Base-by-base conservation (phyloP, 2,329 filamentous ascomycete species). In the Eutypella sp. region DNA sequence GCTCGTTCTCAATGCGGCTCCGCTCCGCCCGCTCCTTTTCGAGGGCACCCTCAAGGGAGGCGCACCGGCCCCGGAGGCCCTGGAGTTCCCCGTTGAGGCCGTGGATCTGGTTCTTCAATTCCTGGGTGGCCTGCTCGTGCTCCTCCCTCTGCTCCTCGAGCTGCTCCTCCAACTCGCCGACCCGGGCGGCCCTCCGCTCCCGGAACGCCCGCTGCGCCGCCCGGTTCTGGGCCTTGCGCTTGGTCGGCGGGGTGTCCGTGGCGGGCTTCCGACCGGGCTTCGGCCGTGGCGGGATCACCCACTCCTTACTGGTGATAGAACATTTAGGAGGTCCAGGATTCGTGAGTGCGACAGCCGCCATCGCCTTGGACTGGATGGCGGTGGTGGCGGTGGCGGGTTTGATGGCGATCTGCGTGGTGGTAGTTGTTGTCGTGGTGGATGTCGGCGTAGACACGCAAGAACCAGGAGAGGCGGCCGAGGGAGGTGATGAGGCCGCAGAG, bases 251-350 rank as follows among this genome's bases (percentile, higher is more conserved):
- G 43, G 91, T 95, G 62, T 96, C 91, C 29, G 89, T 95, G 40
- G 89, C 89, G 3, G 92, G 91, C 75, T 97, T 97, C 57, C 92
- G 83, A 41, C 92, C 92, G 19, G 93, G 92, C 74, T 91, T 92
- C 40, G 88, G 88, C 49, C 88, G 79, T 23, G 88, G 88, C 20
- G 88, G 88, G 38, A 93, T 83, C 20, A 92, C 78, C 88, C 88
- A 93, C 80, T 92, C 86, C 66, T 84, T 91, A 57, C 80, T 87
- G 29, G 87, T 92, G 64, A 91, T 81, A 43, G 75, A 79, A 43
- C 72, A 65, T 60, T 75, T 76, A 41, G 73, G 72, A 31, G 72
- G 45, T 64, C 57, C 11, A 60, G 57, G 36, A 67, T 59, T 43
- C 61, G 72, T 70, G 40, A 67, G 67, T 50, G 74, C 65, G 55